Evolutionary conservation across 192 early-diverging fungal genomes (phyloP).

Genomic region (Podila horticola): DNA sequence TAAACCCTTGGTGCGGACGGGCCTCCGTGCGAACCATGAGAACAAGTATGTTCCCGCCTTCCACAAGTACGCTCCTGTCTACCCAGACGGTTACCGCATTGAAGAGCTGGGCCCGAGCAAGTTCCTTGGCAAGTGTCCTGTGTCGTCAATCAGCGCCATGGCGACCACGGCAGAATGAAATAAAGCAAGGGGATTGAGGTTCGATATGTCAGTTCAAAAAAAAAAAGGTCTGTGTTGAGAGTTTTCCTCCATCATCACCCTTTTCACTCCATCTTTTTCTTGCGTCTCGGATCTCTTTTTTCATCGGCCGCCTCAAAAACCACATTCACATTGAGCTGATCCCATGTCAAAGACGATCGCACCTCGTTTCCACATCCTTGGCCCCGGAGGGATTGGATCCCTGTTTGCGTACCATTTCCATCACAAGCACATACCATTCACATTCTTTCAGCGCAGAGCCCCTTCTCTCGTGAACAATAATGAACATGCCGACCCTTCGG

Average conservation of each 20-base stretch:
- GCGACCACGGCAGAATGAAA: background rate
- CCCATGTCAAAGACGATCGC: background rate
- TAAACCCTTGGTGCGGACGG: conserved; percentile 30
- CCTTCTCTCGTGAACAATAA: conserved; percentile 9
- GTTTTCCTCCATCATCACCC: too few relatives aligned
- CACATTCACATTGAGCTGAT: background rate
- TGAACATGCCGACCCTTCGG: background rate
- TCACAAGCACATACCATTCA: conserved; percentile 58
- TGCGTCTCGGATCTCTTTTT: too few relatives aligned
- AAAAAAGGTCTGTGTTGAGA: too few relatives aligned
- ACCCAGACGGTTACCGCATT: conserved; percentile 48
- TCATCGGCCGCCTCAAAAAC: too few relatives aligned
- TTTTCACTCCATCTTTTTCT: too few relatives aligned
- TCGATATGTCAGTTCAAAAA: too few relatives aligned
- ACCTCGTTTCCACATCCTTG: conserved; percentile 66
- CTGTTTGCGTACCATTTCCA: conserved; percentile 70
- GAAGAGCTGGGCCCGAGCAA: conserved; percentile 53
- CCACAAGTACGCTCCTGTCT: conserved; percentile 46
- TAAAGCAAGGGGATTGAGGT: too few relatives aligned
- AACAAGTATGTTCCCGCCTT: conserved; percentile 46
- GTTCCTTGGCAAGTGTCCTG: conserved; percentile 51
- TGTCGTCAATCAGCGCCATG: conserved; percentile 7
- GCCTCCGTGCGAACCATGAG: conserved; percentile 23
- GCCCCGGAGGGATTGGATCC: conserved; percentile 77
- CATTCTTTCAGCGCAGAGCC: conserved; percentile 66